A percentile compares a stretch with the other conserved stretches of the same genome.
These are phyloP conservation scores for Tetrahymena thermophila DNA, from an alignment of 73 alveolate species.

Conservation along the genomic window DNA sequence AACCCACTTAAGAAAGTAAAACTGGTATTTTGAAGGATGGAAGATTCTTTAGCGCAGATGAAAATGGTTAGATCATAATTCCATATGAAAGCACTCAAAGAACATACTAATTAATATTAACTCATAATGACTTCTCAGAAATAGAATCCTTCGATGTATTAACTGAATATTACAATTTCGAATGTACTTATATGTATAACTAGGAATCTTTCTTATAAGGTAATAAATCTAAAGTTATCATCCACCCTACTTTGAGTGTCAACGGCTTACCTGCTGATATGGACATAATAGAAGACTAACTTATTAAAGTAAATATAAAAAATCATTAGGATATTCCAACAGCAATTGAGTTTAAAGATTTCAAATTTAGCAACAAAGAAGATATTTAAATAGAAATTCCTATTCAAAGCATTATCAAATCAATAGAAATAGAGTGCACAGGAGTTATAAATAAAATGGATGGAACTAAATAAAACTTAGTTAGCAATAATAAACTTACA, in stretches of 20 bases:
- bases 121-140: conserved; percentile 45
- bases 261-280: conserved; percentile 27
- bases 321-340: conserved; percentile 46
- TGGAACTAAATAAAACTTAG: neutral
- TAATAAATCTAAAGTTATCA: conserved; percentile 23
- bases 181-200: conserved; percentile 34
- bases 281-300: conserved; percentile 5
- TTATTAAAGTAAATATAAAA: conserved; percentile 9
- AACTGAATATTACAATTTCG: conserved; percentile 31
- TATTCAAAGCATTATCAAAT: neutral
- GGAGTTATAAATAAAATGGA: neutral
- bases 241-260: conserved; percentile 32
- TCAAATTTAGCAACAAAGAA: conserved; percentile 40
- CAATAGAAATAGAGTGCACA: conserved; percentile 2
- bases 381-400: conserved; percentile 48
- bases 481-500: neutral
- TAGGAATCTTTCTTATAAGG: conserved; percentile 57
- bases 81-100: conserved; percentile 52
- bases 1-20: conserved; percentile 30
- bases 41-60: conserved; percentile 45
- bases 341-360: conserved; percentile 28
- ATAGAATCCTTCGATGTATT: conserved; percentile 2
- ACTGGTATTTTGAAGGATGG: conserved; percentile 74
- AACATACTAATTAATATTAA: conserved; percentile 2
- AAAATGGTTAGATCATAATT: conserved; percentile 59